These are phyloP conservation scores for Sonneratia alba DNA, from an alignment of 345 rosid species.

Conservation along the genomic window DNA sequence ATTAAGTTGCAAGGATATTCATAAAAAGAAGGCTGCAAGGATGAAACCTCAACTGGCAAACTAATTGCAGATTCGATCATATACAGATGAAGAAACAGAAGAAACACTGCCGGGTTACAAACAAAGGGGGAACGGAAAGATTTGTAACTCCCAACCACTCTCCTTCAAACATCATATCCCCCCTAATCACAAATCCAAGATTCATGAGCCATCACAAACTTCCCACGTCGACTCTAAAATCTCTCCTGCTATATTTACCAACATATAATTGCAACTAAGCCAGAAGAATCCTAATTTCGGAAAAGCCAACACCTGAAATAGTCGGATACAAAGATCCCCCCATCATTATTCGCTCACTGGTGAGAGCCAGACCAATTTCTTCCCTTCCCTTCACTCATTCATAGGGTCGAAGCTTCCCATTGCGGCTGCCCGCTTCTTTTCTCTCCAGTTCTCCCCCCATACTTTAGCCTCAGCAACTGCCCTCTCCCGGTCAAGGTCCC, in stretches of 20 bases:
- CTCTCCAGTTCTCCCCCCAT: conserved; percentile 99
- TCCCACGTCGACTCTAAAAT: too few species aligned
- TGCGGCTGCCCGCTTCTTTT: conserved; percentile 61
- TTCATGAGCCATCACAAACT: too few species aligned
- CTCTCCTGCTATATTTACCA: not conserved
- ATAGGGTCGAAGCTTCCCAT: conserved; percentile 68
- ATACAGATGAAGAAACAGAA: not conserved
- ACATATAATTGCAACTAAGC: conserved; percentile 5
- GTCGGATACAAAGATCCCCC: conserved; percentile 6
- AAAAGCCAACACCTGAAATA: conserved; percentile 1
- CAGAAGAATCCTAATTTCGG: conserved; percentile 3
- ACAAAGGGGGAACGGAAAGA: conserved; percentile 1
- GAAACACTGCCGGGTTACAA: not conserved
- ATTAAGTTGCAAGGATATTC: too few species aligned
- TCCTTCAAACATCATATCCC: too few species aligned
- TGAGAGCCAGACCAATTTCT: not conserved
- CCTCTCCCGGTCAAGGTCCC: conserved; percentile 86
- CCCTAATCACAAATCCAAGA: conserved; percentile 5
- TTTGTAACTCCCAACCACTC: not conserved
- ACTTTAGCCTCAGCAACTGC: conserved; percentile 98
- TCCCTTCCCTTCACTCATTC: conserved; percentile 32
- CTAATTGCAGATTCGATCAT: not conserved
- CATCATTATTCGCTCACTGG: too few species aligned
- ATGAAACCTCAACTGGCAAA: conserved; percentile 2
- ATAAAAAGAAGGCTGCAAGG: not conserved